Conservation (phyloP, 345 rosid genomes). For the Anacardium occidentale region DNA sequence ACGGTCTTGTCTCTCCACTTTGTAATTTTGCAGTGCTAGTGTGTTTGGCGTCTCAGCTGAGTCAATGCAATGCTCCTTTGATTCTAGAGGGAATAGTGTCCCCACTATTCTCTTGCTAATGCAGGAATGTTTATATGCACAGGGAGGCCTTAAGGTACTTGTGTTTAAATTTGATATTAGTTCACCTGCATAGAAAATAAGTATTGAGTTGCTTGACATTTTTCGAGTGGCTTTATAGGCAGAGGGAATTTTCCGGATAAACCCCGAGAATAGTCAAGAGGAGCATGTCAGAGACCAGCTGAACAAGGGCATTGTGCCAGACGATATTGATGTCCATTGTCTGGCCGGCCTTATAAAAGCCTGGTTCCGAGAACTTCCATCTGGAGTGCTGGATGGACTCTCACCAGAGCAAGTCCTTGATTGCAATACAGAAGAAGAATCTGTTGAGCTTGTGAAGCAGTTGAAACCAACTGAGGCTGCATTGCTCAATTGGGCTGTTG, state of each 20-base stretch:
- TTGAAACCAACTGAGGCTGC: constrained; percentile 88
- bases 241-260: constrained; percentile 94
- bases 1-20: constrained; percentile 16
- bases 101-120: constrained; percentile 92
- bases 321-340: constrained; percentile 85
- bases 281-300: constrained; percentile 88
- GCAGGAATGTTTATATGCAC: constrained; percentile 80
- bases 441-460: constrained; percentile 67
- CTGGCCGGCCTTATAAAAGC: constrained; percentile 96
- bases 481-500: constrained; percentile 83
- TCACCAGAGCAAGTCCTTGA: constrained; percentile 90
- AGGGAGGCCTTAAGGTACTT: constrained; percentile 78
- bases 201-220: constrained; percentile 9
- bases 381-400: constrained; percentile 92
- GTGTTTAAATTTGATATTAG: background rate
- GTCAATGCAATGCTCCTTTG: constrained; percentile 89
- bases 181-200: background rate
- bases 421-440: constrained; percentile 80
- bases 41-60: constrained; percentile 98
- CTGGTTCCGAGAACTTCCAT: constrained; percentile 97
- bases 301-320: constrained; percentile 86
- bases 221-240: constrained; percentile 45
- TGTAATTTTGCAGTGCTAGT: constrained; percentile 59
- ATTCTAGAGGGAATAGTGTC: constrained; percentile 77
- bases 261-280: constrained; percentile 93